These are phyloP conservation scores for Camelina laxa DNA, from an alignment of 345 rosid genomes.

Conservation along the genomic window DNA sequence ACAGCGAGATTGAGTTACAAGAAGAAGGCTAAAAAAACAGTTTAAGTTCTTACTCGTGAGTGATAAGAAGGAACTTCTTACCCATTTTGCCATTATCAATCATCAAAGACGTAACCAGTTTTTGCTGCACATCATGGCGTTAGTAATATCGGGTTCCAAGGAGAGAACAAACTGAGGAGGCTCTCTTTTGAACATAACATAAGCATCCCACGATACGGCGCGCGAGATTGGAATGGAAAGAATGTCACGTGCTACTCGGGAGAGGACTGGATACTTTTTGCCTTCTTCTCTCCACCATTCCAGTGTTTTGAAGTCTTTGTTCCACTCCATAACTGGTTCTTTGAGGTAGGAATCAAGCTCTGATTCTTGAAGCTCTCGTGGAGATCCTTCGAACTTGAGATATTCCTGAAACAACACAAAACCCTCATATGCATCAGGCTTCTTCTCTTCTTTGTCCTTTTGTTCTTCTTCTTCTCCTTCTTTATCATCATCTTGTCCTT, in stretches of 20 bases:
- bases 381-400: conserved; percentile 66
- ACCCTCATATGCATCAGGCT: conserved; percentile 42
- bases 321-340: conserved; percentile 72
- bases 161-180: conserved; percentile 35
- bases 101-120: conserved; percentile 21
- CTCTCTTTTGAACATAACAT: conserved; percentile 44
- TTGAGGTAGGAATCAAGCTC: conserved; percentile 82
- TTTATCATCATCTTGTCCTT: background rate
- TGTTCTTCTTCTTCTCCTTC: conserved; percentile 1
- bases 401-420: conserved; percentile 66
- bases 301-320: conserved; percentile 66
- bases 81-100: background rate
- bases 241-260: conserved; percentile 82
- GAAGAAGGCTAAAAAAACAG: background rate
- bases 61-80: background rate
- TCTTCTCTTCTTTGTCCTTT: background rate
- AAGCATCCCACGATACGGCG: conserved; percentile 38
- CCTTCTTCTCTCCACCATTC: conserved; percentile 85
- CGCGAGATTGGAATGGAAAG: conserved; percentile 68
- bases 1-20: background rate
- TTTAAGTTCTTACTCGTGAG: background rate
- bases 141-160: conserved; percentile 31
- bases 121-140: conserved; percentile 38
- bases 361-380: conserved; percentile 53
- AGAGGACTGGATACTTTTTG: conserved; percentile 68